Conservation (phyloP, 2,329 filamentous ascomycete species). For the Neofusicoccum parvum region DNA sequence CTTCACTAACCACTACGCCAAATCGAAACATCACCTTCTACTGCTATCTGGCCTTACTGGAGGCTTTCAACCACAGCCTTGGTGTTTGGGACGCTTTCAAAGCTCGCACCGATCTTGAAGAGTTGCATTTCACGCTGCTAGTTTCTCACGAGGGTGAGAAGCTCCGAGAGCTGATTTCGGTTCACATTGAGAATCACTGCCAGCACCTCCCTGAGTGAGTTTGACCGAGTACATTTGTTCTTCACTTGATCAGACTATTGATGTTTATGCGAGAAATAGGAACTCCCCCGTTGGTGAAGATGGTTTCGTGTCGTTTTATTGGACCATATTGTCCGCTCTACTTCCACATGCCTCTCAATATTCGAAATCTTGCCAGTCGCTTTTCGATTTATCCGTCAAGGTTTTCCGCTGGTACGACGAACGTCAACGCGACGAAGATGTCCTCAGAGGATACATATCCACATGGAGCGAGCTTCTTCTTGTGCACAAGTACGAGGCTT, state of each 20-base stretch:
- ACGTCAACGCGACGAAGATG: constrained; percentile 33
- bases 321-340: constrained; percentile 35
- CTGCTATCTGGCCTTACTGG: constrained; percentile 37
- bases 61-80: constrained; percentile 39
- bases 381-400: constrained; percentile 39
- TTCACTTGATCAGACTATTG: not conserved
- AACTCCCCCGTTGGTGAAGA: constrained; percentile 26
- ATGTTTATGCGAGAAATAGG: not conserved
- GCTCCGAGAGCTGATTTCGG: constrained; percentile 33
- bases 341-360: constrained; percentile 32
- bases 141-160: constrained; percentile 26
- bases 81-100: constrained; percentile 38
- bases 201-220: constrained; percentile 23
- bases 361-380: constrained; percentile 32
- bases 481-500: constrained; percentile 35
- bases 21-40: constrained; percentile 21
- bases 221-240: not conserved
- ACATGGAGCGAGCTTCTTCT: constrained; percentile 39
- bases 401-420: constrained; percentile 40
- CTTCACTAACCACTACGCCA: constrained; percentile 26
- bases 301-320: constrained; percentile 39
- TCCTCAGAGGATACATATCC: constrained; percentile 32
- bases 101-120: constrained; percentile 26
- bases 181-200: constrained; percentile 38
- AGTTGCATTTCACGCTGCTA: constrained; percentile 37